Percentiles rank a stretch among this genome's conserved stretches.
phyloP scores from a whole-genome alignment of 805 yeast genomes.

The Ogataea paradorogensis region DNA sequence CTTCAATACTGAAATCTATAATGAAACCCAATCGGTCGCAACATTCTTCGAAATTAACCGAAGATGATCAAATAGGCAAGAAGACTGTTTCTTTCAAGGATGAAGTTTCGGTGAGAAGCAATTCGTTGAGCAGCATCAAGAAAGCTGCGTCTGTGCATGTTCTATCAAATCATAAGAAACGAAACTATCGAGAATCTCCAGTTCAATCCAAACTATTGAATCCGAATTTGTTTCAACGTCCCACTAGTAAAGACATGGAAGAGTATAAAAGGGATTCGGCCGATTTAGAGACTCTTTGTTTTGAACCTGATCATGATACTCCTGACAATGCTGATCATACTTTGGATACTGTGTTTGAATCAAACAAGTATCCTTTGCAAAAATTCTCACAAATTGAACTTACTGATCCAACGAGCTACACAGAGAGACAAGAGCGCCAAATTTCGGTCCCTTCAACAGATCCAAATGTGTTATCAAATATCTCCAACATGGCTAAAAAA shows the following conservation, averaged over 20 bases:
- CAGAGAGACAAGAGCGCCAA: background rate
- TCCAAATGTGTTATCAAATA: conserved; percentile 3
- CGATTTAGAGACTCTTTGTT: conserved; percentile 13
- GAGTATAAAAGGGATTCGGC: conserved; percentile 2
- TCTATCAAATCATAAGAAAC: conserved; percentile 1
- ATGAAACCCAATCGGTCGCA: conserved; percentile 15
- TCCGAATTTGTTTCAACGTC: conserved; percentile 6
- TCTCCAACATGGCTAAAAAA: conserved; percentile 7
- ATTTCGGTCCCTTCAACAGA: background rate
- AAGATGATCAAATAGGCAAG: conserved; percentile 13
- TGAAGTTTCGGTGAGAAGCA: conserved; percentile 15
- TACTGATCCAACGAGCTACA: background rate
- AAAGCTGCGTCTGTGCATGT: conserved; percentile 7
- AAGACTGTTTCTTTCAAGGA: conserved; percentile 22
- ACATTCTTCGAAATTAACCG: conserved; percentile 1
- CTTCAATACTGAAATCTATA: conserved; percentile 17
- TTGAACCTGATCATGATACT: conserved; percentile 24
- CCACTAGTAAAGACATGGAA: conserved; percentile 1
- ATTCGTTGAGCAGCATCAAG: conserved; percentile 6
- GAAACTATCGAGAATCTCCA: conserved; percentile 4
- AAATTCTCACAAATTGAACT: no score
- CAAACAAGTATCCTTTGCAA: background rate
- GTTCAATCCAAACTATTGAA: conserved; percentile 10
- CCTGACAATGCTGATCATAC: conserved; percentile 15
- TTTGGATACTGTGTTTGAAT: conserved; percentile 11